A percentile compares a stretch with the other conserved stretches of the same genome.
Evolutionary conservation across 2,329 filamentous ascomycete species (phyloP).

Genomic region (Cucurbitaria berberidis): DNA sequence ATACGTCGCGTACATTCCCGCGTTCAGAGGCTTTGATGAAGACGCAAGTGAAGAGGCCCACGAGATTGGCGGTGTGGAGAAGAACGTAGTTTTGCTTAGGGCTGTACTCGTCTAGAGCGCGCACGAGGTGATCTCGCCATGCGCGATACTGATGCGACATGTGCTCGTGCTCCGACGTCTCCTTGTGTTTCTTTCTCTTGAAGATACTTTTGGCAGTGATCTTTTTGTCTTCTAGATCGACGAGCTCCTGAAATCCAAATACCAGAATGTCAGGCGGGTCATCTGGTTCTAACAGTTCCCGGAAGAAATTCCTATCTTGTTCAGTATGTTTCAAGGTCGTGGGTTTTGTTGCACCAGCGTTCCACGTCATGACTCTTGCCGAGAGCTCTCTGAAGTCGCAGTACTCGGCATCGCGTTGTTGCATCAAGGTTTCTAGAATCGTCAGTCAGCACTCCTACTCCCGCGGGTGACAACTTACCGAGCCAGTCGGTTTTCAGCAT

Average conservation of each 20-base stretch:
- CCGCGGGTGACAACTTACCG: conserved; percentile 51
- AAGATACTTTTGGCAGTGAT: conserved; percentile 95
- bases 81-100: conserved; percentile 80
- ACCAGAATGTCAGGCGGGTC: conserved; percentile 86
- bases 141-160: conserved; percentile 98
- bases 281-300: conserved; percentile 76
- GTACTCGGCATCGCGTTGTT: conserved; percentile 78
- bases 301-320: conserved; percentile 78
- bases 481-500: conserved; percentile 93
- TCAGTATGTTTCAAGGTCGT: conserved; percentile 74
- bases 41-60: conserved; percentile 93
- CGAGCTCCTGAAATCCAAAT: conserved; percentile 98
- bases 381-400: conserved; percentile 85
- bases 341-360: conserved; percentile 95
- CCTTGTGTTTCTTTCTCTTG: conserved; percentile 78
- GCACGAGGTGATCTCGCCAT: conserved; percentile 89
- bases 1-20: conserved; percentile 76
- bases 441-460: conserved; percentile 25
- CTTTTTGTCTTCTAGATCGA: conserved; percentile 96
- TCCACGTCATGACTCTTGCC: conserved; percentile 89
- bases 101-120: conserved; percentile 83
- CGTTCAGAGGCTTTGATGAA: conserved; percentile 86
- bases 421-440: conserved; percentile 76
- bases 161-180: conserved; percentile 80
- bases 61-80: conserved; percentile 85